phyloP scores from a whole-genome alignment of 2,329 filamentous ascomycete species.

The Penicillium sp. region DNA sequence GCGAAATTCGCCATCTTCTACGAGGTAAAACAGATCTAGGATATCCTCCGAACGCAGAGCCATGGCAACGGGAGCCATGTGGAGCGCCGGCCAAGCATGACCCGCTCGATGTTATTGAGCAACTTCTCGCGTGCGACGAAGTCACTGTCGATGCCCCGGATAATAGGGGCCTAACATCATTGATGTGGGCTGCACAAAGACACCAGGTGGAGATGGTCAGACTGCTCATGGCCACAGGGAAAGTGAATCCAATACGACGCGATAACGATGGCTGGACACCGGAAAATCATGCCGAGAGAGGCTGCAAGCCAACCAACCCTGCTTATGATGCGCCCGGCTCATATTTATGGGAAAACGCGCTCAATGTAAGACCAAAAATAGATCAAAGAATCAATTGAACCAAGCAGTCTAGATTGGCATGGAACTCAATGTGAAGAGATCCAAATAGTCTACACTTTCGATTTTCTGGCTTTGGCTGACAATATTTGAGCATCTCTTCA shows the following conservation, averaged over 20 bases:
- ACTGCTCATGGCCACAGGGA: neutral
- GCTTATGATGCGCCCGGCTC: neutral
- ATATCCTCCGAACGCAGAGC: neutral
- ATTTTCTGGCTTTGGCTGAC: too few species aligned
- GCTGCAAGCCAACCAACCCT: neutral
- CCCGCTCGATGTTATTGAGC: neutral
- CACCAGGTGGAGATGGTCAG: neutral
- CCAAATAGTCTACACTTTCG: too few species aligned
- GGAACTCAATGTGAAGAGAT: too few species aligned
- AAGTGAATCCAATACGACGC: neutral
- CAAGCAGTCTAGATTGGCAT: too few species aligned
- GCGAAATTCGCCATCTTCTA: neutral
- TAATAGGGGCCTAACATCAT: neutral
- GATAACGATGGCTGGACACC: neutral
- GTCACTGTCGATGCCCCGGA: neutral
- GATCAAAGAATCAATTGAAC: too few species aligned
- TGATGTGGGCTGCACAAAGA: neutral
- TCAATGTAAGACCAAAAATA: neutral
- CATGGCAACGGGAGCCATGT: neutral
- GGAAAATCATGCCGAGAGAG: neutral
- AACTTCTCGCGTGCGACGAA: neutral
- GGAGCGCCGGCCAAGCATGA: neutral
- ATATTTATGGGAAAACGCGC: neutral
- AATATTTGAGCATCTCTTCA: too few species aligned
- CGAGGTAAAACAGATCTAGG: neutral